Evolutionary conservation across 805 yeast genomes (phyloP).

Genomic region (Wickerhamiella dianesei): DNA sequence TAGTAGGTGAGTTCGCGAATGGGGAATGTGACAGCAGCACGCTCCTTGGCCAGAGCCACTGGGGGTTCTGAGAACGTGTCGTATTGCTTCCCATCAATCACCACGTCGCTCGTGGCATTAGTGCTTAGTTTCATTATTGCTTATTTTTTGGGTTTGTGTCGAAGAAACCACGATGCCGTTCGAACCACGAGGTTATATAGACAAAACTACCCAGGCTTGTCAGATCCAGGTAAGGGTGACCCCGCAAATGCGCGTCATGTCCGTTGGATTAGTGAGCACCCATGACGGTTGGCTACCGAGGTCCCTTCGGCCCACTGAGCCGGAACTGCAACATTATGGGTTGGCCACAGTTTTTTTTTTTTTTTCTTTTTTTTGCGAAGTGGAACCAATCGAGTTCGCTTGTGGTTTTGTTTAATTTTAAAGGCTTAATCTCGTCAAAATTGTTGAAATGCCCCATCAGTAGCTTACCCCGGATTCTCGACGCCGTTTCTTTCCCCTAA

Average conservation of each 20-base stretch:
- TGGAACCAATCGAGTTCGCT: no score
- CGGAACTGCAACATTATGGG: background rate
- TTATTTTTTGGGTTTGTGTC: background rate
- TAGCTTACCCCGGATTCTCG: background rate
- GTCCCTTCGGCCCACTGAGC: background rate
- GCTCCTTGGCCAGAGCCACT: slow-evolving; percentile 28
- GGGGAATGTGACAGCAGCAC: slow-evolving; percentile 28
- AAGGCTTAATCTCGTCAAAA: no score
- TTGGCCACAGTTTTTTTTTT: background rate
- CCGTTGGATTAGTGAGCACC: background rate
- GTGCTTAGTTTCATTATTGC: slow-evolving; percentile 4
- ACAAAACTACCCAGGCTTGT: background rate
- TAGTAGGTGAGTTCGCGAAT: slow-evolving; percentile 30
- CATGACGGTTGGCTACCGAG: background rate
- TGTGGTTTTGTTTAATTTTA: background rate
- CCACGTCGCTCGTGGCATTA: slow-evolving; percentile 9
- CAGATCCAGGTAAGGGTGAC: background rate
- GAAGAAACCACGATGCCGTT: no score
- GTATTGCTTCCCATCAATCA: slow-evolving; percentile 9
- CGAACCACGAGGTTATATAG: background rate
- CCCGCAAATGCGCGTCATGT: background rate
- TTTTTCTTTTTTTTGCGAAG: no score
- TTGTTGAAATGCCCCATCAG: background rate
- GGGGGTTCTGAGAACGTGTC: slow-evolving; percentile 27
- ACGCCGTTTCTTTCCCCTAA: no score